These are phyloP conservation scores for Periglandula ipomoeae DNA, from an alignment of 2,329 filamentous ascomycete genomes.

Conservation along the genomic window DNA sequence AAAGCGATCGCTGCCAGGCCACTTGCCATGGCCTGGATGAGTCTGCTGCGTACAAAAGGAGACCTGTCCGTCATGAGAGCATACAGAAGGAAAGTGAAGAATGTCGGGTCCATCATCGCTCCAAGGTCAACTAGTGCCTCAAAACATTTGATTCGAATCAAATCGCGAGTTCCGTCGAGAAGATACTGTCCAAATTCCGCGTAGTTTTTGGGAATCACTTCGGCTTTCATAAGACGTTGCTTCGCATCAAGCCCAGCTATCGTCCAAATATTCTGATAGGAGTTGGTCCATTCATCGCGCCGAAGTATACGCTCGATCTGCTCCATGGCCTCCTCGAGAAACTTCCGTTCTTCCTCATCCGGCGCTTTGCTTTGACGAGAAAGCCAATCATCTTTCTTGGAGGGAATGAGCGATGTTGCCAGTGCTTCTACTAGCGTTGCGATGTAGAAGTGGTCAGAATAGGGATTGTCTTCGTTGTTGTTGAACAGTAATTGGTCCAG, in stretches of 20 bases:
- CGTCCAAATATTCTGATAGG: slow-evolving; percentile 60
- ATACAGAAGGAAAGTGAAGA: slow-evolving; percentile 49
- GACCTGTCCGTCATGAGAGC: slow-evolving; percentile 54
- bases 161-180: slow-evolving; percentile 53
- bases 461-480: slow-evolving; percentile 84
- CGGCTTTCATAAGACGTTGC: slow-evolving; percentile 53
- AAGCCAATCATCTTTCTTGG: slow-evolving; percentile 35
- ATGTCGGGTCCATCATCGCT: slow-evolving; percentile 42
- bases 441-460: slow-evolving; percentile 84
- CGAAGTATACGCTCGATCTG: slow-evolving; percentile 59
- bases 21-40: slow-evolving; percentile 49
- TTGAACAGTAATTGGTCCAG: slow-evolving; percentile 87
- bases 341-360: slow-evolving; percentile 36
- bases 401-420: slow-evolving; percentile 47
- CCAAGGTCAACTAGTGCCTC: slow-evolving; percentile 57
- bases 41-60: slow-evolving; percentile 50
- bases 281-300: slow-evolving; percentile 60
- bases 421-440: slow-evolving; percentile 62
- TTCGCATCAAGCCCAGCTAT: slow-evolving; percentile 53
- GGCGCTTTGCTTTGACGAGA: slow-evolving; percentile 35
- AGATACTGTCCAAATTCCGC: slow-evolving; percentile 55
- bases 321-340: slow-evolving; percentile 44
- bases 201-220: slow-evolving; percentile 45
- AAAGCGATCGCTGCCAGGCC: slow-evolving; percentile 56
- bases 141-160: slow-evolving; percentile 57